A percentile compares a stretch with the other conserved stretches of the same genome.
phyloP scores from a whole-genome alignment of 2,329 filamentous ascomycete genomes.

The Alternaria panax region DNA sequence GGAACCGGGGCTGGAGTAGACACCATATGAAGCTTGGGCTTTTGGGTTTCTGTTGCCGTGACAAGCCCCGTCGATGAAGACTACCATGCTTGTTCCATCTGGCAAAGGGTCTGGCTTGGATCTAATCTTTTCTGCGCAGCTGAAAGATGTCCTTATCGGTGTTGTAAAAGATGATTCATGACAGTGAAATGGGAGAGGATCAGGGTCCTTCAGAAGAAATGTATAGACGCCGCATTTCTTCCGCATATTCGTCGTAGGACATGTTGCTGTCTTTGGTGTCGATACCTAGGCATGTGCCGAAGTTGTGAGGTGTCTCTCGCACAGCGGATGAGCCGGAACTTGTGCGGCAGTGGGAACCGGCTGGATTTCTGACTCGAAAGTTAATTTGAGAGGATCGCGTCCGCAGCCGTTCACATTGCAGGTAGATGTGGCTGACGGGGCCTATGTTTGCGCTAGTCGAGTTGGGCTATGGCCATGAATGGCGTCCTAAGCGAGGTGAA shows the following conservation, averaged over 20 bases:
- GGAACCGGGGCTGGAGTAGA: background rate
- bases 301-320: background rate
- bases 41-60: conserved; percentile 23
- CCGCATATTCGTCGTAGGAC: background rate
- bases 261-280: background rate
- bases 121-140: conserved; percentile 4
- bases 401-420: background rate
- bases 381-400: background rate
- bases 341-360: background rate
- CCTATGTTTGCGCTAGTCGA: background rate
- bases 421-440: background rate
- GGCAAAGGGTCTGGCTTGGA: background rate
- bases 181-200: background rate
- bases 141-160: conserved; percentile 11
- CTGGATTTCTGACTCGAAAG: background rate
- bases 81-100: conserved; percentile 14
- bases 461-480: conserved; percentile 16
- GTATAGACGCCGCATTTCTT: background rate
- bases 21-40: background rate
- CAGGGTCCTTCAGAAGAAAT: background rate
- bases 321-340: background rate
- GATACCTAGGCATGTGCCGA: background rate
- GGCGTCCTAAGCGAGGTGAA: conserved; percentile 26
- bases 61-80: conserved; percentile 34
- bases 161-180: conserved; percentile 14